Evolutionary conservation across 768 basidiomycete species (phyloP).

Genomic region (Leccinum obscurum): DNA sequence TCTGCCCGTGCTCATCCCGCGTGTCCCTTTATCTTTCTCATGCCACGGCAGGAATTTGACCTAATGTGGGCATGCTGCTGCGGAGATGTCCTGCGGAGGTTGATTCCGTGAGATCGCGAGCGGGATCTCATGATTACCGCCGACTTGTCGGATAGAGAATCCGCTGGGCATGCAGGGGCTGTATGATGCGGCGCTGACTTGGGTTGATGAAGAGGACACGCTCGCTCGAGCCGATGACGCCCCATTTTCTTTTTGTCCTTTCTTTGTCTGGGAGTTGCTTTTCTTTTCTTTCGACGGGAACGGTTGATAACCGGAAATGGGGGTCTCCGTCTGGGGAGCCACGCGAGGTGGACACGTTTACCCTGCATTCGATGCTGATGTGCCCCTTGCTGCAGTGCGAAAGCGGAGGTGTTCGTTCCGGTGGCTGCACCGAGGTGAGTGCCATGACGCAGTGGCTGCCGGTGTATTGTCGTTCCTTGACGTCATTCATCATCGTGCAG

Average conservation of each 20-base stretch:
- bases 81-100: slow-evolving; percentile 10
- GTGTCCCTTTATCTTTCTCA: slow-evolving; percentile 4
- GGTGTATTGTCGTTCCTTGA: slow-evolving; percentile 18
- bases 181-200: not conserved
- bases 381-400: slow-evolving; percentile 43
- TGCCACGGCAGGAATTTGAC: not conserved
- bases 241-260: not conserved
- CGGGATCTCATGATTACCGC: slow-evolving; percentile 14
- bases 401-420: slow-evolving; percentile 87
- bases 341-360: slow-evolving; percentile 16
- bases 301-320: slow-evolving; percentile 20
- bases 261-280: slow-evolving; percentile 1
- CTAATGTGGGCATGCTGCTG: slow-evolving; percentile 10
- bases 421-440: slow-evolving; percentile 81
- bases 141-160: slow-evolving; percentile 3
- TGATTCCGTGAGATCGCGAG: slow-evolving; percentile 14
- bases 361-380: slow-evolving; percentile 16
- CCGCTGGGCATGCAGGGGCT: slow-evolving; percentile 5
- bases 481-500: slow-evolving; percentile 34
- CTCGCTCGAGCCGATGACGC: not conserved
- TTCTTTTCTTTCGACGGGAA: not conserved
- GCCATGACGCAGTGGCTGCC: slow-evolving; percentile 24
- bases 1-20: not conserved
- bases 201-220: slow-evolving; percentile 10
- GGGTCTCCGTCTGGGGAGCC: slow-evolving; percentile 18